Percentiles rank a stretch among this genome's conserved stretches.
These are phyloP conservation scores for Xylaria hypoxylon DNA, from an alignment of 2,329 filamentous ascomycete species.

Conservation along the genomic window DNA sequence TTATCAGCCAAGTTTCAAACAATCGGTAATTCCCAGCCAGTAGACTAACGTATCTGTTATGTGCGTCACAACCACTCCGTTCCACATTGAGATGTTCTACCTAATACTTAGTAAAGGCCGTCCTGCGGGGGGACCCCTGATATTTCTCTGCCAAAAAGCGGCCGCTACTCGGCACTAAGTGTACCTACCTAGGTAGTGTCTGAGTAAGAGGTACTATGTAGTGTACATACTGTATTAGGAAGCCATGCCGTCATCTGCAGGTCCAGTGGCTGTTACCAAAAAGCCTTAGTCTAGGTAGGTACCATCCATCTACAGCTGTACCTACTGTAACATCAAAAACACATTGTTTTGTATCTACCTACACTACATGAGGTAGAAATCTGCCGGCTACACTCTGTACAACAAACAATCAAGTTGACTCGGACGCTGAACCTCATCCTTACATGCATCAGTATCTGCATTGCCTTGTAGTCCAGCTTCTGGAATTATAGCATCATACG, in stretches of 20 bases:
- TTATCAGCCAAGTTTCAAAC: slow-evolving; percentile 18
- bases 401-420: neutral
- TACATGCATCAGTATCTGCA: slow-evolving; percentile 19
- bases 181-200: no score
- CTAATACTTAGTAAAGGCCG: no score
- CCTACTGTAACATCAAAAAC: neutral
- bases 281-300: neutral
- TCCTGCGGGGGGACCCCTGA: slow-evolving; percentile 18
- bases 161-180: neutral
- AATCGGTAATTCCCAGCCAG: slow-evolving; percentile 11
- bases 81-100: slow-evolving; percentile 16
- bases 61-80: slow-evolving; percentile 26
- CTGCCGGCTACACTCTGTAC: no score
- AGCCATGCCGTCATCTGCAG: slow-evolving; percentile 13
- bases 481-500: slow-evolving; percentile 4
- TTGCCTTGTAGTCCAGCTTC: neutral
- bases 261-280: slow-evolving; percentile 3
- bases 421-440: slow-evolving; percentile 9
- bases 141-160: neutral
- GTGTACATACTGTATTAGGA: neutral
- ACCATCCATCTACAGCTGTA: neutral
- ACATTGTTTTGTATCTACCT: neutral
- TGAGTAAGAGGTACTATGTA: neutral
- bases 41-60: neutral
- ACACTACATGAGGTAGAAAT: neutral